Evolutionary conservation across 2,329 filamentous ascomycete genomes (phyloP).

Genomic region (Claviceps monticola): DNA sequence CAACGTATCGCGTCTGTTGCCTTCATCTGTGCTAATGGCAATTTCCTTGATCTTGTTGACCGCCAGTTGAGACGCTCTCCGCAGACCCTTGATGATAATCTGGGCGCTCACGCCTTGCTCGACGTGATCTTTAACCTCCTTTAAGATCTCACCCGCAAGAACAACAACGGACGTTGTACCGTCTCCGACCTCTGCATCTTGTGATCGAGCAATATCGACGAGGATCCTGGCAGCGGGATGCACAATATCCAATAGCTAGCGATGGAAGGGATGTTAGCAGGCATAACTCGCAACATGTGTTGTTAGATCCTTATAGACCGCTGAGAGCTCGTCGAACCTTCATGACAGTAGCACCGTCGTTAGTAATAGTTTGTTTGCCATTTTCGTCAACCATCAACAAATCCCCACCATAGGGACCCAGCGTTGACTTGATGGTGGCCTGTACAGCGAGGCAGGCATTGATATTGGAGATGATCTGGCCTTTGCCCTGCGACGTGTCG

Average conservation of each 20-base stretch:
- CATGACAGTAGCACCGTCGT: constrained; percentile 98
- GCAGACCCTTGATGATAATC: constrained; percentile 90
- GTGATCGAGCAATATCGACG: constrained; percentile 94
- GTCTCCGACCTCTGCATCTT: constrained; percentile 97
- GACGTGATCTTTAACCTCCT: constrained; percentile 91
- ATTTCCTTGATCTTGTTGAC: constrained; percentile 99
- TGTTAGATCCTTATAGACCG: neutral
- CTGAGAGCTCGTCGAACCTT: constrained; percentile 44
- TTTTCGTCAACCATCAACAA: constrained; percentile 91
- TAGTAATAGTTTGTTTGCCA: constrained; percentile 93
- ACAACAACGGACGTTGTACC: constrained; percentile 97
- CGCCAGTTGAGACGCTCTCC: constrained; percentile 76
- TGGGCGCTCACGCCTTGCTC: constrained; percentile 96
- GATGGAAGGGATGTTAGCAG: neutral
- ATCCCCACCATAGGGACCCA: constrained; percentile 94
- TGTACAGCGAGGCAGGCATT: constrained; percentile 96
- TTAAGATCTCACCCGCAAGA: constrained; percentile 90
- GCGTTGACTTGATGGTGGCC: constrained; percentile 85
- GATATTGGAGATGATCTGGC: constrained; percentile 95
- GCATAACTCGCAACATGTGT: neutral
- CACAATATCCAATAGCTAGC: constrained; percentile 87
- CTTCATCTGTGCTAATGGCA: constrained; percentile 70
- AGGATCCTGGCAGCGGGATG: constrained; percentile 95
- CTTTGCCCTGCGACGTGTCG: constrained; percentile 92
- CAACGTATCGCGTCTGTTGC: constrained; percentile 75